Evolutionary conservation across 495 filamentous ascomycete genomes (phyloP).

Genomic region (Xylaria flabelliformis): DNA sequence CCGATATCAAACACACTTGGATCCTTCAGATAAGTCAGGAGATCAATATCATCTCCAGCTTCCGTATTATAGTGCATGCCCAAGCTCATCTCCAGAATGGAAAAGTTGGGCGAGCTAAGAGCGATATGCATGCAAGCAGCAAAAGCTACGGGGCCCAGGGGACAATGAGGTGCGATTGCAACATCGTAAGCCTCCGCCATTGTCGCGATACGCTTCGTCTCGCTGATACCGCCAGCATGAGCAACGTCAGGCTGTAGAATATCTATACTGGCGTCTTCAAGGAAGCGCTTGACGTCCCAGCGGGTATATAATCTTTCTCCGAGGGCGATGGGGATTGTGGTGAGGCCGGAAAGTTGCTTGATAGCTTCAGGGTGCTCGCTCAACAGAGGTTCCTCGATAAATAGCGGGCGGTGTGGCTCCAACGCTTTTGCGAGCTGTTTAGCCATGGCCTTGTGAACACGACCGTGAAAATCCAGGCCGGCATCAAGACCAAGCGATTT

Average conservation of each 20-base stretch:
- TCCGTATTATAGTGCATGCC: slow-evolving; percentile 79
- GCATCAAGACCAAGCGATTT: slow-evolving; percentile 72
- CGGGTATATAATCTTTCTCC: slow-evolving; percentile 74
- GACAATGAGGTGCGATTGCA: slow-evolving; percentile 77
- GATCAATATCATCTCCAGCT: slow-evolving; percentile 62
- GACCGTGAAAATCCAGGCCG: slow-evolving; percentile 77
- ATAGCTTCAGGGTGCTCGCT: slow-evolving; percentile 73
- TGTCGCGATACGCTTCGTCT: slow-evolving; percentile 70
- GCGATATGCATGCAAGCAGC: slow-evolving; percentile 74
- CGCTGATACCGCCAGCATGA: slow-evolving; percentile 76
- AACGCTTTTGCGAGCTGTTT: slow-evolving; percentile 77
- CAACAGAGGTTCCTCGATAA: slow-evolving; percentile 78
- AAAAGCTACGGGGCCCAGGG: slow-evolving; percentile 73
- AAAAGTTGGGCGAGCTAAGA: slow-evolving; percentile 70
- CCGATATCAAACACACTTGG: slow-evolving; percentile 62
- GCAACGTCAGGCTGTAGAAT: slow-evolving; percentile 77
- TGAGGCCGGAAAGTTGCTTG: slow-evolving; percentile 65
- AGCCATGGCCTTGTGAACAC: slow-evolving; percentile 79
- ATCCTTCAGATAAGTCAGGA: slow-evolving; percentile 70
- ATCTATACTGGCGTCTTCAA: slow-evolving; percentile 70
- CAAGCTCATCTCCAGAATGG: slow-evolving; percentile 78
- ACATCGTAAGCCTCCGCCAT: slow-evolving; percentile 82
- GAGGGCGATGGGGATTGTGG: slow-evolving; percentile 71
- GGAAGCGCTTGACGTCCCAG: slow-evolving; percentile 76
- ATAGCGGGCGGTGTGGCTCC: slow-evolving; percentile 72